Conservation (phyloP, 2,329 filamentous ascomycete genomes). For the Teratosphaeria destructans region DNA sequence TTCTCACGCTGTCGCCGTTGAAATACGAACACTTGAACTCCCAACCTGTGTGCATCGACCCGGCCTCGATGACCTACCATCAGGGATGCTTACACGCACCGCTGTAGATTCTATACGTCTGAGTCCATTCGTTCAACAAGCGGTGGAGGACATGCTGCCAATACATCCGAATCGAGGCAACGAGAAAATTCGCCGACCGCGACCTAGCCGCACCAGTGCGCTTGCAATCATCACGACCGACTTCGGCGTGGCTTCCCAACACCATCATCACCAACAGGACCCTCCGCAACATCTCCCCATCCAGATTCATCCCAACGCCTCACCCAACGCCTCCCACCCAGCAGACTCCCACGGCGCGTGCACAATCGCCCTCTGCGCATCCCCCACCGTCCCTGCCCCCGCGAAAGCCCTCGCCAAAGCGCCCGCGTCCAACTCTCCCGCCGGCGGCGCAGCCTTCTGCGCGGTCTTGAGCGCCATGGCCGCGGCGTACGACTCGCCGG, state of each 20-base stretch:
- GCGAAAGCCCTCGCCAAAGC: constrained; percentile 66
- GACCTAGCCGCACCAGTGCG: too few species aligned
- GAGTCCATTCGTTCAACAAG: not conserved
- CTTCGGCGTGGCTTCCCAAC: not conserved
- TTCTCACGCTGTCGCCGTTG: too few species aligned
- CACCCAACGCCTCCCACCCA: constrained; percentile 11
- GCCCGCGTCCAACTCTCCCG: constrained; percentile 54
- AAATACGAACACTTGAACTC: too few species aligned
- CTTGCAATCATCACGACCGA: too few species aligned
- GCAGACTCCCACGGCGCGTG: constrained; percentile 62
- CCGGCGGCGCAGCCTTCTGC: constrained; percentile 59
- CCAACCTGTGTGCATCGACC: too few species aligned
- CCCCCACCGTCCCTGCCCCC: constrained; percentile 57
- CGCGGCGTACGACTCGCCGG: constrained; percentile 47
- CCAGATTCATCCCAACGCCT: not conserved
- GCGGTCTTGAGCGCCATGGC: constrained; percentile 80
- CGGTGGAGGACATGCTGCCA: too few species aligned
- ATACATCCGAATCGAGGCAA: too few species aligned
- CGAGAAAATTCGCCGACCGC: too few species aligned
- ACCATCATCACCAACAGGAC: not conserved
- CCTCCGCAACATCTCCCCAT: not conserved
- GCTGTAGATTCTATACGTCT: not conserved
- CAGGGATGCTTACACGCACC: too few species aligned
- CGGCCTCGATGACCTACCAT: too few species aligned
- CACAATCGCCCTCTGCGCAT: constrained; percentile 68